phyloP scores from a whole-genome alignment of 805 yeast genomes.

The Jamesozyma spencerorum region DNA sequence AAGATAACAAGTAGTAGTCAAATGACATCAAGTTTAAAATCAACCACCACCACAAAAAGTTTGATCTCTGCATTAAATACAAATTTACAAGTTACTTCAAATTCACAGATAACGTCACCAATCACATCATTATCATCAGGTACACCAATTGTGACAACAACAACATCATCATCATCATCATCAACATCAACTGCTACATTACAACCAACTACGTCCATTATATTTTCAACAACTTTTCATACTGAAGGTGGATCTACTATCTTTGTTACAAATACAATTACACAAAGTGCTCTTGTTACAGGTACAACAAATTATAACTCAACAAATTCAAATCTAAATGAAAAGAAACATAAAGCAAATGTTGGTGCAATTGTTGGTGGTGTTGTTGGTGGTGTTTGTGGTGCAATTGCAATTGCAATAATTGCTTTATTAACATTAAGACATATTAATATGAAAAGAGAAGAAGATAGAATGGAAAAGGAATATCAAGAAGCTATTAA shows the following conservation, averaged over 20 bases:
- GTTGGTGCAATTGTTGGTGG: conserved; percentile 57
- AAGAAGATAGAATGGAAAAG: conserved; percentile 44
- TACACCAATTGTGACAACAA: conserved; percentile 18
- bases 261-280: conserved; percentile 21
- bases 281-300: conserved; percentile 12
- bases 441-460: conserved; percentile 30
- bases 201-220: conserved; percentile 10
- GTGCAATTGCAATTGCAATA: conserved; percentile 35
- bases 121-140: conserved; percentile 14
- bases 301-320: conserved; percentile 4
- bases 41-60: background rate
- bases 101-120: conserved; percentile 12
- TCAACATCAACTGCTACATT: conserved; percentile 2
- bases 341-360: conserved; percentile 14
- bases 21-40: too few species aligned
- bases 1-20: too few species aligned
- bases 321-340: conserved; percentile 2
- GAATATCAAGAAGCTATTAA: conserved; percentile 51
- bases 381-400: conserved; percentile 48
- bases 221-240: conserved; percentile 17
- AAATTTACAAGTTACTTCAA: conserved; percentile 5
- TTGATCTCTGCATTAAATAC: background rate
- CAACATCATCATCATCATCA: background rate
- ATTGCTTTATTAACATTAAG: conserved; percentile 33
- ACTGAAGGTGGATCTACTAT: conserved; percentile 27